Evolutionary conservation across 257 asterid genomes (phyloP).

Genomic region (Solanum bulbocastanum): DNA sequence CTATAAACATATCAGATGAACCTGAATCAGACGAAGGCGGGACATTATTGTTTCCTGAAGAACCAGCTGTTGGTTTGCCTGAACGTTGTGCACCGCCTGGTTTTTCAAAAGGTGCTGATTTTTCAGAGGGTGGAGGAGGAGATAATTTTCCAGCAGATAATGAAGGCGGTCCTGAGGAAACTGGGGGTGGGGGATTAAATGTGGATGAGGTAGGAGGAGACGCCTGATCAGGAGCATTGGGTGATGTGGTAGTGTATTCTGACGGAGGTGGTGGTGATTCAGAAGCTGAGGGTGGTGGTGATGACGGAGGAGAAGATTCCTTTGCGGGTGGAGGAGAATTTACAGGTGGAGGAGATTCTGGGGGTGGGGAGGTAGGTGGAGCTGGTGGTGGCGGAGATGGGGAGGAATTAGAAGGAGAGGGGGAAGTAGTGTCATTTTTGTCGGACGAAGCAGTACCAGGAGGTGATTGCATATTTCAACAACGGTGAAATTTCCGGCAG

Average conservation of each 20-base stretch:
- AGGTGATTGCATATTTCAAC: conserved; percentile 2
- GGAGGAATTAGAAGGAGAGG: neutral
- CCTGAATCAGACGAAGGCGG: conserved; percentile 5
- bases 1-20: neutral
- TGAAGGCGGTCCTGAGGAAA: conserved; percentile 2
- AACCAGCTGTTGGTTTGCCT: neutral
- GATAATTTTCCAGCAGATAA: neutral
- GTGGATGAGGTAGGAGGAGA: neutral
- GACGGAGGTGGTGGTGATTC: conserved; percentile 7
- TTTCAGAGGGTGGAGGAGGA: neutral
- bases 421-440: neutral
- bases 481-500: conserved; percentile 8
- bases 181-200: neutral
- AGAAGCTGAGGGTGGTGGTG: conserved; percentile 2
- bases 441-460: neutral
- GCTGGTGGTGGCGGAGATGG: conserved; percentile 1
- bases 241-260: neutral
- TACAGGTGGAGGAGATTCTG: neutral
- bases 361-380: neutral
- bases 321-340: conserved; percentile 1
- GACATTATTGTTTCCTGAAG: neutral
- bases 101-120: neutral
- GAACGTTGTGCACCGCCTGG: neutral
- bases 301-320: neutral
- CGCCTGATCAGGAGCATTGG: neutral